A percentile compares a stretch with the other conserved stretches of the same genome.
Conservation (phyloP, 2,329 filamentous ascomycete genomes). For the Fusarium nodosum region DNA sequence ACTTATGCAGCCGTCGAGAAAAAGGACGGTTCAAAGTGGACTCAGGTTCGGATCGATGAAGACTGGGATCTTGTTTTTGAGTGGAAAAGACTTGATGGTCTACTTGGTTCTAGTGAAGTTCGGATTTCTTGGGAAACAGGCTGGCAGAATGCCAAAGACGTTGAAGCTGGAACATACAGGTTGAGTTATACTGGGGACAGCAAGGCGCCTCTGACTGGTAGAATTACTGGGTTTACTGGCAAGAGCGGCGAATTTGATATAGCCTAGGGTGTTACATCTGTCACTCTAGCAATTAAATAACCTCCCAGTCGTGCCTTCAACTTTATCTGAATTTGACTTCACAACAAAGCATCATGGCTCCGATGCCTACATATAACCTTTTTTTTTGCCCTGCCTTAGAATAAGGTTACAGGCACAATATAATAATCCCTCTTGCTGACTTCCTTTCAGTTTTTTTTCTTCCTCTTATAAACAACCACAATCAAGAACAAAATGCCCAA, state of each 20-base stretch:
- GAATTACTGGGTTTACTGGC: conserved; percentile 4
- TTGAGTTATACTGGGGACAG: conserved; percentile 19
- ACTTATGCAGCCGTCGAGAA: conserved; percentile 12
- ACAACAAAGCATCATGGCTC: too few species aligned
- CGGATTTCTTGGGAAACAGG: conserved; percentile 2
- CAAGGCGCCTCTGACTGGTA: background rate
- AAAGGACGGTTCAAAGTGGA: background rate
- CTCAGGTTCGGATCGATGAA: conserved; percentile 4
- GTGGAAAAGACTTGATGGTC: conserved; percentile 18
- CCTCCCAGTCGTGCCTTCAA: too few species aligned
- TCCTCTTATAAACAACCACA: too few species aligned
- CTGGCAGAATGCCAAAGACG: conserved; percentile 1
- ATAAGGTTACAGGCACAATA: too few species aligned
- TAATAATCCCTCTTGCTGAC: too few species aligned
- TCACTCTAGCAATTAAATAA: too few species aligned
- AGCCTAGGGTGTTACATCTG: background rate
- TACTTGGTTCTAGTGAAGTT: conserved; percentile 13
- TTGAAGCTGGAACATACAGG: background rate
- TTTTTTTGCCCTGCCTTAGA: too few species aligned
- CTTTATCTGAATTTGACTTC: too few species aligned
- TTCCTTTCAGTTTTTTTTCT: too few species aligned
- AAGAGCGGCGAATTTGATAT: conserved; percentile 5
- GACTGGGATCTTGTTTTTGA: conserved; percentile 21
- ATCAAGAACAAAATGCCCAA: too few species aligned
- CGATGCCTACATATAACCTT: too few species aligned